Conservation (phyloP, 202 grass and related monocot genomes). For the Carex arenaria region DNA sequence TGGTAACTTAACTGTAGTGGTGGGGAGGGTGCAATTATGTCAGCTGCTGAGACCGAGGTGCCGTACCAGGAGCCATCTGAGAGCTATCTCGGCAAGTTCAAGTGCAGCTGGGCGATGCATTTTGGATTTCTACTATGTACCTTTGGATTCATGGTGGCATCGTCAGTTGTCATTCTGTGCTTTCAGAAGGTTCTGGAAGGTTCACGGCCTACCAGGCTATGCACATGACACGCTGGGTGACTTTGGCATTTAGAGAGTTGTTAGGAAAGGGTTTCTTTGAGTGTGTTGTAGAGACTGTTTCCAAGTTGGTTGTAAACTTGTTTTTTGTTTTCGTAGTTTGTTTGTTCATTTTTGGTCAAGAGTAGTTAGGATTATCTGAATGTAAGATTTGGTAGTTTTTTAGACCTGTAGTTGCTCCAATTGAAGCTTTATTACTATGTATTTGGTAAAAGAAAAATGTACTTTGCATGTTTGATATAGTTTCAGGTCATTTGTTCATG, state of each 20-base stretch:
- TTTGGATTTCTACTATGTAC: slow-evolving; percentile 83
- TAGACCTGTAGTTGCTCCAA: background rate
- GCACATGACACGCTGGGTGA: background rate
- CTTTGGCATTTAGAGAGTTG: background rate
- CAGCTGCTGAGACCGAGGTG: slow-evolving; percentile 66
- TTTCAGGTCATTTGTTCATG: background rate
- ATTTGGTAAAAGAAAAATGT: background rate
- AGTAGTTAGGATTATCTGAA: background rate
- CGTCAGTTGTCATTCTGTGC: slow-evolving; percentile 66
- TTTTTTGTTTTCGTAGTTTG: too few species aligned
- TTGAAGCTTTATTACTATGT: background rate
- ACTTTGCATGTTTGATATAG: too few species aligned
- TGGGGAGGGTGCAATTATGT: slow-evolving; percentile 31
- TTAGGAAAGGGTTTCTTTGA: background rate
- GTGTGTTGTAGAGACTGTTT: background rate
- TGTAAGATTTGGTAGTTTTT: background rate
- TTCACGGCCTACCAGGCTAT: background rate
- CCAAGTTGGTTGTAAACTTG: too few species aligned
- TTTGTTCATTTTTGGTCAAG: background rate
- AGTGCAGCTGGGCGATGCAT: slow-evolving; percentile 77
- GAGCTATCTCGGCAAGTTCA: slow-evolving; percentile 87
- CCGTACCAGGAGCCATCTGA: slow-evolving; percentile 92
- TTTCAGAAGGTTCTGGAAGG: slow-evolving; percentile 33
- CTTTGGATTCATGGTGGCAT: slow-evolving; percentile 75
- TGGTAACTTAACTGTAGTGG: slow-evolving; percentile 47